Base-by-base conservation (phyloP, 352 stramenopile genomes). In the Phytophthora lateralis region DNA sequence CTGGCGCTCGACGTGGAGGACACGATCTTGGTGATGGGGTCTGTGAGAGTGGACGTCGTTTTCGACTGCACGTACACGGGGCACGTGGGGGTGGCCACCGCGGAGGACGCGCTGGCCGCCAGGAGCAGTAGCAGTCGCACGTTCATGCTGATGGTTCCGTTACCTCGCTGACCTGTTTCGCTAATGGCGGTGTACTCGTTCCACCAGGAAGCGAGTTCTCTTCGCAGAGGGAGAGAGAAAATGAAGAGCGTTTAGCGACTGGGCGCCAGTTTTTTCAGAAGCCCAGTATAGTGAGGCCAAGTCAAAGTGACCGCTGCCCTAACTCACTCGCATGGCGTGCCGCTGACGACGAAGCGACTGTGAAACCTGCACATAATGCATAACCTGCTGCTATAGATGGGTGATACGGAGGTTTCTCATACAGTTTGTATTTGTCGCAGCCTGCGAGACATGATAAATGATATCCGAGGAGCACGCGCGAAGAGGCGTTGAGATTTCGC, bases 21-120 rank as follows among this genome's bases (percentile, higher is more conserved):
- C 44, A 81, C 64, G 18, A 82, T 38, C 44, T 81, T 74, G 9
- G 70, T 83, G 37, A 85, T 82, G 53, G 80, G 82, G 48, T 82
- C 69, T 27, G 64, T 66, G 18, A 92, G 78, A 51, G 83, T 90
- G 21, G 83, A 92, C 44, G 71, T 66, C 14, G 85, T 74, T 30
- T 60, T 27, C 21, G 77, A 79, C 58, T 92, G 83, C 29, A 90
- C 45, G 41, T 77, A 79, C 43, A 92, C 78, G 44, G 77, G 76
- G 53, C 83, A 92, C 54, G 75, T 88, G 24, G 79, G 74, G 24
- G 53, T 48, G 10, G 70, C 70, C 34, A 55, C 59, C 29, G 64
- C 41, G 55, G 63, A 49, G 43, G 70, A 55, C 27, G 54, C 56
- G 34, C 72, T 52, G 15, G 79, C 65, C 47, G 69, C 57, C 5